These are phyloP conservation scores for Fusarium praegraminearum DNA, from an alignment of 2,329 filamentous ascomycete species.

Conservation along the genomic window DNA sequence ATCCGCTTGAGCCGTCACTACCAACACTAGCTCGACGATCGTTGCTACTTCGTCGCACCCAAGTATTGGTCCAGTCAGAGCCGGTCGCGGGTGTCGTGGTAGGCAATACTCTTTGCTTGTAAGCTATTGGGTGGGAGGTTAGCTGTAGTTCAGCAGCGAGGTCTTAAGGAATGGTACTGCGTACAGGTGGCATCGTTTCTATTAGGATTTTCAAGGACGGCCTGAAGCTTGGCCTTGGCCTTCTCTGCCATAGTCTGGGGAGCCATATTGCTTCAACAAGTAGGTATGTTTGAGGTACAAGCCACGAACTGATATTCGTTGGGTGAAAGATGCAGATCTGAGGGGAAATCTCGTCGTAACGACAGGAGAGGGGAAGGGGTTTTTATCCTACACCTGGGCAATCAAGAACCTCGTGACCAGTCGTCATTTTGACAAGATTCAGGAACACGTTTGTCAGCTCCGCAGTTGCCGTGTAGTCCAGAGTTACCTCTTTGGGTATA, in stretches of 20 bases:
- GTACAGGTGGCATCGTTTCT: conserved; percentile 33
- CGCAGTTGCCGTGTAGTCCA: not conserved
- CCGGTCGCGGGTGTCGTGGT: conserved; percentile 31
- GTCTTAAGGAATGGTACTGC: fast-evolving
- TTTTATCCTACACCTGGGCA: conserved; percentile 7
- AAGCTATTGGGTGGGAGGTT: not conserved
- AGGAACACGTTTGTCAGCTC: conserved; percentile 26
- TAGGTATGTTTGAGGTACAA: not conserved
- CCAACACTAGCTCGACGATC: conserved; percentile 30
- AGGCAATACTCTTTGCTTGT: conserved; percentile 38
- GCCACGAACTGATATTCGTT: not conserved
- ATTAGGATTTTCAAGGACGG: conserved; percentile 32
- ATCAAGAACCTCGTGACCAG: conserved; percentile 12
- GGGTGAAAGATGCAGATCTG: not conserved
- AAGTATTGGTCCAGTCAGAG: conserved; percentile 31
- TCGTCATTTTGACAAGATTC: conserved; percentile 19
- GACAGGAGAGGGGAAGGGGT: conserved; percentile 20
- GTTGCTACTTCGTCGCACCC: conserved; percentile 33
- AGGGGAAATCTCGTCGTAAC: not conserved
- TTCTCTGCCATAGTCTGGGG: conserved; percentile 35
- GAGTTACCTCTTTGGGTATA: conserved; percentile 21
- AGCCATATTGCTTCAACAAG: conserved; percentile 7
- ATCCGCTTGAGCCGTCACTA: conserved; percentile 26
- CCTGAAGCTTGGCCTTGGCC: conserved; percentile 38
- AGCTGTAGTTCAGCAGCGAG: not conserved